Evolutionary conservation across 805 yeast genomes (phyloP), one percentile per base, ranked within the genome.

Genomic region (Pichia thaimueangensis): DNA sequence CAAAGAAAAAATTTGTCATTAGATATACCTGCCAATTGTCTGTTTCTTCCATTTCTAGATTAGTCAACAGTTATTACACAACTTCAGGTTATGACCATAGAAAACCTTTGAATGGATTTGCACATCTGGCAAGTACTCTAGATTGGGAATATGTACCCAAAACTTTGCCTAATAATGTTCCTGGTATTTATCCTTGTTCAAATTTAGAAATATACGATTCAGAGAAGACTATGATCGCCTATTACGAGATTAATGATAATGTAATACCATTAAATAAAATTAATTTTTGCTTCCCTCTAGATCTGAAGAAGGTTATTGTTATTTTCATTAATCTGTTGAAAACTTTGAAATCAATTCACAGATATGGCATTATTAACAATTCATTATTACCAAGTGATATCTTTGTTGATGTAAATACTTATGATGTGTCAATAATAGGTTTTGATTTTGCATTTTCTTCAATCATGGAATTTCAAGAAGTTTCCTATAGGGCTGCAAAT

Each of bases 391-490:
- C 69, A 5, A 52, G 57, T n/a, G 57, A 62, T 24, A 60, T 74
- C 2, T 51, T 70, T 16, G 56, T 68, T n/a, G 57, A 65, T 30
- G 60, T 56, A 8, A 9, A 23, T 6, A 53, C 56, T n/a, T 56
- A 53, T 11, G 59, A 65, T 13, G 60, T 73, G 5, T 64, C 54
- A 32, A 53, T 73, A 10, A 60, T 66, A 1, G 74, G 74, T 3
- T 74, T 76, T 72, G 78, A 73, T 48, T 73, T 70, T 44, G 53
- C 67, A 30, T 73, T 72, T 45, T 50, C 71, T 2, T 56, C 64
- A 13, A 56, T 55, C 20, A 60, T 63, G 1, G 79, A 74, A 43
- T 69, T 65, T 42, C 59, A 71, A 23, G 51, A 64, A 13, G 58
- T 65, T 37, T 69, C 71, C 16, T 72, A 63, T 47, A 52, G 78